Conservation (phyloP, 495 filamentous ascomycete species). For the Talaromyces adpressus region DNA sequence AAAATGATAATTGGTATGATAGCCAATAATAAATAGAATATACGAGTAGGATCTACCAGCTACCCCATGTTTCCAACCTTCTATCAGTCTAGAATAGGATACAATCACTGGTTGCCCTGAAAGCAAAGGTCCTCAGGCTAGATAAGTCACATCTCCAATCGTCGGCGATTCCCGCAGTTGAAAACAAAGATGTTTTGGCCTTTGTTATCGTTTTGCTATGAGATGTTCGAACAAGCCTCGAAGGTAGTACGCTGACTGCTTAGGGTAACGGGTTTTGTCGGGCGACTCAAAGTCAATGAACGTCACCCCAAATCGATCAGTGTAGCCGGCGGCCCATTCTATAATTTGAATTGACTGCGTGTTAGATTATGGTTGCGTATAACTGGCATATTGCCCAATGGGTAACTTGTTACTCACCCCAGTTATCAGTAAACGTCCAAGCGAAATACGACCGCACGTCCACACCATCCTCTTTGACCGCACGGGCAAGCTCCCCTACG, state of each 20-base stretch:
- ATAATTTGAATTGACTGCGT: conserved; percentile 1
- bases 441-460: conserved; percentile 42
- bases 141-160: neutral
- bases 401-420: conserved; percentile 16
- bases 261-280: conserved; percentile 40
- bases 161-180: neutral
- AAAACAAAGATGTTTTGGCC: neutral
- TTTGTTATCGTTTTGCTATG: conserved; percentile 13
- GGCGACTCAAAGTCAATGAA: conserved; percentile 36
- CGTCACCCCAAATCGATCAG: conserved; percentile 38
- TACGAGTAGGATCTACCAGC: neutral
- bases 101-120: neutral
- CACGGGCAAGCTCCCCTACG: conserved; percentile 35
- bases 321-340: conserved; percentile 45
- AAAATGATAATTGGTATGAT: neutral
- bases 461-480: conserved; percentile 35
- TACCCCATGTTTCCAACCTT: neutral
- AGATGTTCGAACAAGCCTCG: conserved; percentile 33
- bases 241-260: conserved; percentile 37
- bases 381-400: neutral
- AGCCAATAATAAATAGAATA: neutral
- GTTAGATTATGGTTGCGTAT: neutral
- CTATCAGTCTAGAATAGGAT: neutral
- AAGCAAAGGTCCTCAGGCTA: neutral
- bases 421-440: conserved; percentile 43